Evolutionary conservation across 2,329 filamentous ascomycete species (phyloP), one percentile per base, ranked within the genome.

Genomic region (Cladorrhinum sp.): DNA sequence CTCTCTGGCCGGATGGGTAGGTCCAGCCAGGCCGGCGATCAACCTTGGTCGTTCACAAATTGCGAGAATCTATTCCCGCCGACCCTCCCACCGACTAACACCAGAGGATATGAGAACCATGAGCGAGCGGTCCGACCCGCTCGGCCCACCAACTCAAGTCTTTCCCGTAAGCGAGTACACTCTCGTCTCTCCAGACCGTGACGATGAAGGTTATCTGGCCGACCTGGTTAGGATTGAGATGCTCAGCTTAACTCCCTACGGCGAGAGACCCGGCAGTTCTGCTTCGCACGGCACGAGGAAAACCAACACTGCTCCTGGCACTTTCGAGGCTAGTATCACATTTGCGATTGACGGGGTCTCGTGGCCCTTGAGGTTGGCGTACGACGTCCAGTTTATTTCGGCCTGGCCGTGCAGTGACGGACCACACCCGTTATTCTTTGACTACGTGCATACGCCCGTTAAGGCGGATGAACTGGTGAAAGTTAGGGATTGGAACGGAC

Each of bases 1-100:
- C 64, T 82, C 88, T 58, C 80, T 90, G 20, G 88, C 84, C 49
- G 89, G 89, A 23, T 92, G 89, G 89, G 78, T 92, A 42, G 89
- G 89, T 0, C 89, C 89, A 1, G 88, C 86, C 28, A 82, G 86
- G 7, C 87, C 87, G 21, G 88, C 87, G 1, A 76, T 80, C 2
- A 87, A 91, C 70, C 82, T 92, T 2, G 80, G 79, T 54, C 83
- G 85, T 39, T 86, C 86, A 1, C 87, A 92, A 72, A 90, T 90
- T 63, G 87, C 88, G 0, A 81, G 87, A 33, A 83, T 92, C 60
- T 84, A 86, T 62, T 82, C 87, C 60, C 80, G 82, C 14, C 79
- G 77, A 16, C 80, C 86, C 1, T 82, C 80, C 21, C 82, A 87
- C 68, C 77, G 73, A 30, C 50, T 90, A 59, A 80, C 78, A 0